A percentile compares a stretch with the other conserved stretches of the same genome.
phyloP scores from a whole-genome alignment of 225 moss, liverwort and hornwort genomes.

The Rhytidiadelphus loreus region DNA sequence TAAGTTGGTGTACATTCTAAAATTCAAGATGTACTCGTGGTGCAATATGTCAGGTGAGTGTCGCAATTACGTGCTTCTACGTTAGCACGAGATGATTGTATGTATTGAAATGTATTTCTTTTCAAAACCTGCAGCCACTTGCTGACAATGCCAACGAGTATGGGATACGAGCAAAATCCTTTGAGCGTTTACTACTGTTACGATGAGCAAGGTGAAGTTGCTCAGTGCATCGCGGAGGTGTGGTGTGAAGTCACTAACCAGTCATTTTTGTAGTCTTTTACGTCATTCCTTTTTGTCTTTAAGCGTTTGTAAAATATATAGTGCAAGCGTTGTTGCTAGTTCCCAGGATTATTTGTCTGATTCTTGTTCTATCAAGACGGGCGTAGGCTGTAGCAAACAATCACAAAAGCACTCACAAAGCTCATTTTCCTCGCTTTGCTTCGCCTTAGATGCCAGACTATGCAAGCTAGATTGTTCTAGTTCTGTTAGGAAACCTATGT shows the following conservation, averaged over 20 bases:
- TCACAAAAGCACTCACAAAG: not conserved
- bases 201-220: conserved; percentile 33
- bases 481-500: not conserved
- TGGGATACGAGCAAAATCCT: conserved; percentile 88
- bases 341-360: not conserved
- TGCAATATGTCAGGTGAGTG: not conserved
- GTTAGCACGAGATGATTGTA: not conserved
- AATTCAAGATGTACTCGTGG: not conserved
- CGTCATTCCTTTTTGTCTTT: not conserved
- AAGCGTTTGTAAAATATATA: not conserved
- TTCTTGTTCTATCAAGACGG: not conserved
- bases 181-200: conserved; percentile 90
- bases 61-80: not conserved
- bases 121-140: conserved; percentile 29
- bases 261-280: not conserved
- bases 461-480: not conserved
- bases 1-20: not conserved
- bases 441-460: not conserved
- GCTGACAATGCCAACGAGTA: conserved; percentile 68
- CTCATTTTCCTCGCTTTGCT: not conserved
- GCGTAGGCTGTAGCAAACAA: not conserved
- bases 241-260: not conserved
- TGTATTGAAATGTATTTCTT: not conserved
- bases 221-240: conserved; percentile 81
- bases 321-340: not conserved